These are phyloP conservation scores for Agroathelia rolfsii DNA, from an alignment of 1,284 basidiomycete genomes.

Conservation along the genomic window DNA sequence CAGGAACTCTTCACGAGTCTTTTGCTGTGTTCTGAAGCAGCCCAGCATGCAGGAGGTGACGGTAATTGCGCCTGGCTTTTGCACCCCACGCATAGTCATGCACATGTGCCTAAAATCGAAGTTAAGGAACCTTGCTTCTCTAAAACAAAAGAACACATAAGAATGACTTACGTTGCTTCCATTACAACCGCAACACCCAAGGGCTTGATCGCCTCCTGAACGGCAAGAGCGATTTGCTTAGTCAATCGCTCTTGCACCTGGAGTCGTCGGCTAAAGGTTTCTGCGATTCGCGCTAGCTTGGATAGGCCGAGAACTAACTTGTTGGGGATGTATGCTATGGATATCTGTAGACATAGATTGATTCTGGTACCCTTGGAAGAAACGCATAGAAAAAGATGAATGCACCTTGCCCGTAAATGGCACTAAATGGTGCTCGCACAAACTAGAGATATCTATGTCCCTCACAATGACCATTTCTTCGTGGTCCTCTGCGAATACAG, in stretches of 20 bases:
- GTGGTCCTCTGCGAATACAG: slow-evolving; percentile 98
- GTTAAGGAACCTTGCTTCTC: slow-evolving; percentile 9
- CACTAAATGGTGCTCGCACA: slow-evolving; percentile 98
- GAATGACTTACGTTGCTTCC: slow-evolving; percentile 79
- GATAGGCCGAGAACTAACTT: slow-evolving; percentile 92
- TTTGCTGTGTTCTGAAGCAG: slow-evolving; percentile 93
- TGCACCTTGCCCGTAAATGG: slow-evolving; percentile 95
- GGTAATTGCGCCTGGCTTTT: slow-evolving; percentile 94
- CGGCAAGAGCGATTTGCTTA: slow-evolving; percentile 93
- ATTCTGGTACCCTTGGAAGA: slow-evolving; percentile 11
- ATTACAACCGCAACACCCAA: slow-evolving; percentile 99
- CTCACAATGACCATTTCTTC: slow-evolving; percentile 99
- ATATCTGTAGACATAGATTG: slow-evolving; percentile 34
- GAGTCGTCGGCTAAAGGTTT: slow-evolving; percentile 91
- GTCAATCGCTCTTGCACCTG: slow-evolving; percentile 98
- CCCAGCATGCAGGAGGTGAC: slow-evolving; percentile 99
- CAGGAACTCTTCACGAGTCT: slow-evolving; percentile 93
- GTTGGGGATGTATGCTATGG: slow-evolving; percentile 92
- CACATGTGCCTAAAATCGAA: slow-evolving; percentile 77
- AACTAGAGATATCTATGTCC: slow-evolving; percentile 94
- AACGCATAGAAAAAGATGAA: slow-evolving; percentile 12
- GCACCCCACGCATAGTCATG: slow-evolving; percentile 99
- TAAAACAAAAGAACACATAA: slow-evolving; percentile 7
- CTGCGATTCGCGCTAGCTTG: slow-evolving; percentile 94
- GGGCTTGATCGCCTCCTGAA: slow-evolving; percentile 95